Evolutionary conservation across 1,139 yeast genomes (phyloP).

Genomic region (Candida labiduridarum): DNA sequence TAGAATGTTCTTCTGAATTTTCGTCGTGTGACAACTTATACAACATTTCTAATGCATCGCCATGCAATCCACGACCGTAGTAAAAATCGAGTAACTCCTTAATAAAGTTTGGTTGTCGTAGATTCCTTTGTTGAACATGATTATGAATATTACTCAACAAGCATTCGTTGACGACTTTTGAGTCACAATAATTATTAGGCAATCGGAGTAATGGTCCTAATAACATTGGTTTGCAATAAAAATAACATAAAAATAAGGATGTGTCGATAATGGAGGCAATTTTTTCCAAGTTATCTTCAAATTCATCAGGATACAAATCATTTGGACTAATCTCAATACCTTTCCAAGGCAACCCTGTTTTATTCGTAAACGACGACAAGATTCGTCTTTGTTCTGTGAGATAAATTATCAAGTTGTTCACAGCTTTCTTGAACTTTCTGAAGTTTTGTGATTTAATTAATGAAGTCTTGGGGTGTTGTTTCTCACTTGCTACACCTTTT

Average conservation of each 20-base stretch:
- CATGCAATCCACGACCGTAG: constrained; percentile 62
- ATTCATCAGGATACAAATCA: constrained; percentile 36
- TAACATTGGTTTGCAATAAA: constrained; percentile 65
- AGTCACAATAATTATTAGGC: constrained; percentile 70
- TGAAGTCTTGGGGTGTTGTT: constrained; percentile 11
- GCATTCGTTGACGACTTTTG: constrained; percentile 58
- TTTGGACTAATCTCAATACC: constrained; percentile 42
- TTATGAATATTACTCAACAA: constrained; percentile 38
- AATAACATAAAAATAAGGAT: constrained; percentile 73
- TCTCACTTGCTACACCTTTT: neutral
- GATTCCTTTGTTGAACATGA: constrained; percentile 28
- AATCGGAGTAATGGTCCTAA: constrained; percentile 83
- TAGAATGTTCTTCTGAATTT: constrained; percentile 20
- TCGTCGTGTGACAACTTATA: constrained; percentile 34
- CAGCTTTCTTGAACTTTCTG: constrained; percentile 43
- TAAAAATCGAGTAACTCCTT: constrained; percentile 82
- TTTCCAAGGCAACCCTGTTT: constrained; percentile 46
- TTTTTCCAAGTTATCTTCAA: constrained; percentile 20
- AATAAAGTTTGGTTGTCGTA: constrained; percentile 42
- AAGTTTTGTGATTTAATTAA: constrained; percentile 18
- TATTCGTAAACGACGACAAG: constrained; percentile 39
- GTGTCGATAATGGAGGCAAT: constrained; percentile 70
- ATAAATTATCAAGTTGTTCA: constrained; percentile 56
- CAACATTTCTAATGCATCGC: constrained; percentile 67
- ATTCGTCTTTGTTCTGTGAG: constrained; percentile 58